Evolutionary conservation across 2,329 filamentous ascomycete species (phyloP), one percentile per base, ranked within the genome.

Genomic region (Graphiopsis chlorocephala): DNA sequence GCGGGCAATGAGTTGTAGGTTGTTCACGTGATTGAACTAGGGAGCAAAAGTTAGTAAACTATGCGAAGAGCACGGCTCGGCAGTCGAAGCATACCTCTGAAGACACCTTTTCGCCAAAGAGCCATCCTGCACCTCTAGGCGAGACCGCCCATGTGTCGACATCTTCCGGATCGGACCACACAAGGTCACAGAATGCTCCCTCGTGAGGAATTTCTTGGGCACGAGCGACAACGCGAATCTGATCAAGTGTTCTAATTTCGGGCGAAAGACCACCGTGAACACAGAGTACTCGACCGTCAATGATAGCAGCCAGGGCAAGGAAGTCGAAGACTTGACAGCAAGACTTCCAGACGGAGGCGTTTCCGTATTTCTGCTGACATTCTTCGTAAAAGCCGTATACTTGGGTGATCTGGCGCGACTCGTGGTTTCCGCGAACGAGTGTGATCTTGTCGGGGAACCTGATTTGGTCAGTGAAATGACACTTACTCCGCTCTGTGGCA

Each of bases 321-420:
- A 90, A 92, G 76, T 92, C 89, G 73, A 92, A 92, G 50, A 92
- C 87, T 76, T 91, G 89, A 71, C 89, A 91, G 76, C 90, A 91
- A 60, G 88, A 89, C 77, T 91, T 91, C 89, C 89, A 92, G 62
- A 92, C 89, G 33, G 88, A 90, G 7, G 89, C 89, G 76, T 91
- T 91, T 66, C 89, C 89, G 72, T 92, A 92, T 75, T 92, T 92
- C 70, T 88, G 87, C 70, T 90, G 84, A 73, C 89, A 92, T 74
- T 92, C 89, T 73, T 91, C 89, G 77, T 91, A 91, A 77, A 92
- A 92, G 31, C 89, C 89, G 74, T 92, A 92, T 15, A 91, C 89
- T 74, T 91, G 88, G 15, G 89, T 92, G 71, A 92, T 91, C 75
- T 91, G 89, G 52, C 89, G 86, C 48, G 88, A 91, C 75, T 92